Evolutionary conservation across 176 grass and related monocot genomes (phyloP), one percentile per base, ranked within the genome.

Genomic region (Ensete glaucum): DNA sequence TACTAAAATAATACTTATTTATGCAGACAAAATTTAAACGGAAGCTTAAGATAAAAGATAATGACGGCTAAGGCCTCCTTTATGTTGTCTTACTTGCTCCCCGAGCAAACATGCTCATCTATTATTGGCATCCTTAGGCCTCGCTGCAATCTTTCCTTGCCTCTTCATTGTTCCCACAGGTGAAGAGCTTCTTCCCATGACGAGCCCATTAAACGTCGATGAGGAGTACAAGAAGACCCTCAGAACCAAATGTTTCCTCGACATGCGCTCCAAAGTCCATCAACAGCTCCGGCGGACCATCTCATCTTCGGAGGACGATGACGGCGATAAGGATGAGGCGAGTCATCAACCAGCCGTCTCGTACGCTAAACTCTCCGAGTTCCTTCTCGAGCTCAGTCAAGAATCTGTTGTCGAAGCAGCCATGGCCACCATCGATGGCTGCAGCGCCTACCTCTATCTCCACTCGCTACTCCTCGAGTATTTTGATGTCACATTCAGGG

Each of bases 161-260:
- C 9, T 34, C 27, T 68, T 15, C 23, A 17, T 29, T 68, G 13
- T 29, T 14, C 65, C 12, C 20, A 20, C 24, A 57, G 23, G 13
- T 1, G 3, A 25, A 23, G 50, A 17, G 51, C 29, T 34, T 34
- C 72, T 14, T 1, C 8, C 52, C 9, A 27, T 54, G 52, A 13
- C 13, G 57, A 13, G 57, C 23, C 72, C 72, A 1, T 8, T 29
- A 27, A 56, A 74, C 52, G 85, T 98, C 76, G 82, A 91, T 76
- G 95, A 98, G 67, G 95, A 98, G 85, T 98, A 98, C 86, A 81
- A 73, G 62, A 72, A 74, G 27, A 83, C 84, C 8, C 89, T 98
- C 54, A 83, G 82, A 69, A 89, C 95, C 53, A 88, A 85, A 63
- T 93, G 90, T 2, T 98, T 93, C 78, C 48, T 89, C 1, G 90